Evolutionary conservation across 306 rosid genomes (phyloP), one percentile per base, ranked within the genome.

Genomic region (Dicorynia guianensis): DNA sequence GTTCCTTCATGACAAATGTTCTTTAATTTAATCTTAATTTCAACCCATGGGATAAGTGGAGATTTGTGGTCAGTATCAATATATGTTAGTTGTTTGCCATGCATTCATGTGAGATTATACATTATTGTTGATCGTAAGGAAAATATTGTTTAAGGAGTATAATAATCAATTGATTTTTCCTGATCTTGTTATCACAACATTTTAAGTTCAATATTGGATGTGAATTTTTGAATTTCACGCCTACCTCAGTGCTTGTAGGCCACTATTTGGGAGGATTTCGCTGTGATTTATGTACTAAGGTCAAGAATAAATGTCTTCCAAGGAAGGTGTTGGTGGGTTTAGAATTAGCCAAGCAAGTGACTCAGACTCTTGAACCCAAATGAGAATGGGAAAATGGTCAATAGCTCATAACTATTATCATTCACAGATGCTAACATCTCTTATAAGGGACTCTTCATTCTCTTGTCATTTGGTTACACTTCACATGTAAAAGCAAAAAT

Each of bases 401-500:
- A 40, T 34, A 15, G 34, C 33, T 10, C 15, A 15, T 12, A 12
- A 6, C 35, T 4, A 15, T 18, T 9, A 19, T 54, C 59, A 54
- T 55, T 55, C 11, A 55, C 35, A 55, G 20, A 69, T 61, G 36
- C 48, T 38, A 40, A 6, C n/a, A 3, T 56, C 40, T 56, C 4
- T 8, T 34, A 15, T 33, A 11, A 3, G 6, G 14, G 62, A 13
- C 5, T 36, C 74, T 69, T 25, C 63, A 42, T 40, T 42, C 10
- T 62, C 34, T 49, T 49, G n/a, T 69, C 33, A 42, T 36, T 75
- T 36, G 58, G 46, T 44, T 46, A 52, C 11, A 2, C 34, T 46
- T 57, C 30, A 44, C 52, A 14, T 61, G 19, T 76, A 63, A 72
- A 67, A 60, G 39, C 39, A 34, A 67, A 73, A 63, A 7, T n/a